phyloP scores from a whole-genome alignment of 2,329 filamentous ascomycete species.

The Rosellinia necatrix region DNA sequence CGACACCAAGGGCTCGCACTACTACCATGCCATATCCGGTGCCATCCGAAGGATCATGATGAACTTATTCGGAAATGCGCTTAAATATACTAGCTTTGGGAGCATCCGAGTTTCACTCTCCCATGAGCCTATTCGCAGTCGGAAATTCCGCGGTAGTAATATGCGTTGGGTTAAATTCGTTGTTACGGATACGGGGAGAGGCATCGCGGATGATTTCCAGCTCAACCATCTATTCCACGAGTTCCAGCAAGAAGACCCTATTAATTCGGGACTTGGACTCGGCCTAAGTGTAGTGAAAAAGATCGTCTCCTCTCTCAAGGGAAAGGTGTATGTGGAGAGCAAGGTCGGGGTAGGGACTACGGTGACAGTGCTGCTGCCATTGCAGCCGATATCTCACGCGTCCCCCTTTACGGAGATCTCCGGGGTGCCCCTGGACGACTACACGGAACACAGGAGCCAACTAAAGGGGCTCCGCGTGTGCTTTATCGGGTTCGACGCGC shows the following conservation, averaged over 20 bases:
- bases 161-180: slow-evolving; percentile 45
- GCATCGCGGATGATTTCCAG: slow-evolving; percentile 67
- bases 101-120: slow-evolving; percentile 34
- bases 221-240: slow-evolving; percentile 64
- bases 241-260: slow-evolving; percentile 65
- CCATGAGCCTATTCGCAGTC: slow-evolving; percentile 23
- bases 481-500: slow-evolving; percentile 16
- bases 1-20: slow-evolving; percentile 52
- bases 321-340: slow-evolving; percentile 29
- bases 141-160: slow-evolving; percentile 17
- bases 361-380: slow-evolving; percentile 18
- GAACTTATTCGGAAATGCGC: slow-evolving; percentile 66
- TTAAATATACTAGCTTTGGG: slow-evolving; percentile 60
- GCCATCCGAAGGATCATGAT: slow-evolving; percentile 59
- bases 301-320: slow-evolving; percentile 46
- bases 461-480: slow-evolving; percentile 22
- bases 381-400: slow-evolving; percentile 43
- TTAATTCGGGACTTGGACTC: slow-evolving; percentile 65
- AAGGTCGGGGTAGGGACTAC: slow-evolving; percentile 37
- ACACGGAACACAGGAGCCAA: slow-evolving; percentile 8
- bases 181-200: slow-evolving; percentile 67
- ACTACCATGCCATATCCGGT: slow-evolving; percentile 59
- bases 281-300: slow-evolving; percentile 67
- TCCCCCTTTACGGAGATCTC: background rate
- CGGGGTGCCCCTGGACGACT: slow-evolving; percentile 11